phyloP scores from a whole-genome alignment of 257 asterid genomes.

The Verbascum thapsus region DNA sequence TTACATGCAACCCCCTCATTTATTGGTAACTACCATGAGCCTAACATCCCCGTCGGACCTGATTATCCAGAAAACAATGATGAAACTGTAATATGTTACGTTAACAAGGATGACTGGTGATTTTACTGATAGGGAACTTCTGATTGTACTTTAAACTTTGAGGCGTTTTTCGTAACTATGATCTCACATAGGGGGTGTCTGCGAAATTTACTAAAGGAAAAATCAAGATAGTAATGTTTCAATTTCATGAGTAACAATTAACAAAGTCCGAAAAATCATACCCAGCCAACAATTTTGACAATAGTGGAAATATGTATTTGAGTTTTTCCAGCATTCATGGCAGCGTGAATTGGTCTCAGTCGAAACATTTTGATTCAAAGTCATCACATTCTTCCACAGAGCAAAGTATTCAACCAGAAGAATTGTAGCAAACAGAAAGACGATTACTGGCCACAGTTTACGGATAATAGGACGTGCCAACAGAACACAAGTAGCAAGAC shows the following conservation, averaged over 20 bases:
- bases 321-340: slow-evolving; percentile 92
- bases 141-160: too few species aligned
- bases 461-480: slow-evolving; percentile 72
- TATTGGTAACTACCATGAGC: too few species aligned
- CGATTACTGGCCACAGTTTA: slow-evolving; percentile 83
- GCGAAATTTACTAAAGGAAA: too few species aligned
- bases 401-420: slow-evolving; percentile 80
- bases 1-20: too few species aligned
- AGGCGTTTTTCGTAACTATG: too few species aligned
- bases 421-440: slow-evolving; percentile 69
- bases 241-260: slow-evolving; percentile 22
- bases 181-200: too few species aligned
- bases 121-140: too few species aligned
- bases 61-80: too few species aligned
- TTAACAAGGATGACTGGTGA: too few species aligned
- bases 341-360: slow-evolving; percentile 50
- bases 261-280: slow-evolving; percentile 42
- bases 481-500: slow-evolving; percentile 85
- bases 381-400: slow-evolving; percentile 78
- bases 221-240: not conserved
- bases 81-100: too few species aligned
- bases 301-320: slow-evolving; percentile 51
- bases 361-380: slow-evolving; percentile 40
- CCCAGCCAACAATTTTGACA: slow-evolving; percentile 95
- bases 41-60: too few species aligned